phyloP scores from a whole-genome alignment of 495 filamentous ascomycete genomes.

The Podospora pseudocomata region DNA sequence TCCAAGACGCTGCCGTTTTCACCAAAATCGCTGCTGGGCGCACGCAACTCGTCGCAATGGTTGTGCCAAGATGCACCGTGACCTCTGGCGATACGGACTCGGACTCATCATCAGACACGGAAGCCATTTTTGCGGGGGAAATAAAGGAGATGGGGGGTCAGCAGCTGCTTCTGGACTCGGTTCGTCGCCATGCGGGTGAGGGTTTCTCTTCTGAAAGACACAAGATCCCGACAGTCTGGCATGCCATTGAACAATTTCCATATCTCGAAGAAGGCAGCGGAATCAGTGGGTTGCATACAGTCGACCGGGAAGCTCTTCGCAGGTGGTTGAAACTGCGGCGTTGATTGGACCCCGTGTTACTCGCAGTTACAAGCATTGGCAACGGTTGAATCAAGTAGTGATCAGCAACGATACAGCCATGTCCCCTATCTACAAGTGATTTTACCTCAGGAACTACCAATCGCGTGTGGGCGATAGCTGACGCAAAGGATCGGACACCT shows the following conservation, averaged over 20 bases:
- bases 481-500: background rate
- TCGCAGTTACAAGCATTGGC: background rate
- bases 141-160: background rate
- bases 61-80: background rate
- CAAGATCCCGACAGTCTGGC: background rate
- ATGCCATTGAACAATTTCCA: background rate
- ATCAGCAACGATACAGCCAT: background rate
- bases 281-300: background rate
- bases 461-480: background rate
- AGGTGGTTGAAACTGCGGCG: background rate
- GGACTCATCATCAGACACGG: background rate
- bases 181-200: background rate
- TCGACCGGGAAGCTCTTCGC: background rate
- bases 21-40: background rate
- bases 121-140: background rate
- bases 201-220: background rate
- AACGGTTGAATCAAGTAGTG: background rate
- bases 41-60: background rate
- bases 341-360: background rate
- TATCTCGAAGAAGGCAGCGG: background rate
- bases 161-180: background rate
- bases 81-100: background rate
- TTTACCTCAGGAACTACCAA: background rate
- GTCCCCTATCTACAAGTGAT: background rate
- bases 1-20: background rate